Evolutionary conservation across 495 filamentous ascomycete species (phyloP).

Genomic region (Xylaria grammica): DNA sequence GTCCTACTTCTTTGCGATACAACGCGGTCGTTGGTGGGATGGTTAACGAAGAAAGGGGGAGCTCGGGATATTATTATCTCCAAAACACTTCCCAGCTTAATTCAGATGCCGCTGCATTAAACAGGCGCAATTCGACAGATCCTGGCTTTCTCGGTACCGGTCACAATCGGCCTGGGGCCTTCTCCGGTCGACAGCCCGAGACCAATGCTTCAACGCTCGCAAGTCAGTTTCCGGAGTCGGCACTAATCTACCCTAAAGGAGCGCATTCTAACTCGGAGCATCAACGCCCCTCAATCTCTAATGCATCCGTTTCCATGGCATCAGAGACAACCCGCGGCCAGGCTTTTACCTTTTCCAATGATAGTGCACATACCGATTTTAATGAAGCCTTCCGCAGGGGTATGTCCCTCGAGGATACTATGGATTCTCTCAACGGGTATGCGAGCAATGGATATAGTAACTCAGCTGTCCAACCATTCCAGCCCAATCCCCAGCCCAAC

Average conservation of each 20-base stretch:
- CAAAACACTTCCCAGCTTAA: not conserved
- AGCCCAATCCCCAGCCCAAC: constrained; percentile 46
- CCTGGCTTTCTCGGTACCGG: constrained; percentile 22
- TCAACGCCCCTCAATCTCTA: constrained; percentile 33
- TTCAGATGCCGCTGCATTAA: constrained; percentile 10
- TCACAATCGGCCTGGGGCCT: constrained; percentile 24
- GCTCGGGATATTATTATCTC: not conserved
- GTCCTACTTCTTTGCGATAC: not conserved
- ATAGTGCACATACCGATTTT: constrained; percentile 17
- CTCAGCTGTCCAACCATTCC: constrained; percentile 31
- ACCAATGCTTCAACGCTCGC: constrained; percentile 19
- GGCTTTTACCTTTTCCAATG: constrained; percentile 15
- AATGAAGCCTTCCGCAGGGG: constrained; percentile 25
- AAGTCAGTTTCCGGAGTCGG: constrained; percentile 23
- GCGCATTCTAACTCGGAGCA: constrained; percentile 18
- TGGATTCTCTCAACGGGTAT: constrained; percentile 17
- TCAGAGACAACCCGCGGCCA: constrained; percentile 26
- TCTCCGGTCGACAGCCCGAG: constrained; percentile 28
- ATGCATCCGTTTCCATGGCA: constrained; percentile 19
- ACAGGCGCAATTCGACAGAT: constrained; percentile 35
- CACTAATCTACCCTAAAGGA: constrained; percentile 25
- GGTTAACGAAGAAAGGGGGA: constrained; percentile 3
- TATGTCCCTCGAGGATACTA: constrained; percentile 25
- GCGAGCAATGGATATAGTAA: constrained; percentile 28
- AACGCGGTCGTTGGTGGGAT: not conserved